phyloP scores from a whole-genome alignment of 306 rosid species.

The Boehmeria nivea region DNA sequence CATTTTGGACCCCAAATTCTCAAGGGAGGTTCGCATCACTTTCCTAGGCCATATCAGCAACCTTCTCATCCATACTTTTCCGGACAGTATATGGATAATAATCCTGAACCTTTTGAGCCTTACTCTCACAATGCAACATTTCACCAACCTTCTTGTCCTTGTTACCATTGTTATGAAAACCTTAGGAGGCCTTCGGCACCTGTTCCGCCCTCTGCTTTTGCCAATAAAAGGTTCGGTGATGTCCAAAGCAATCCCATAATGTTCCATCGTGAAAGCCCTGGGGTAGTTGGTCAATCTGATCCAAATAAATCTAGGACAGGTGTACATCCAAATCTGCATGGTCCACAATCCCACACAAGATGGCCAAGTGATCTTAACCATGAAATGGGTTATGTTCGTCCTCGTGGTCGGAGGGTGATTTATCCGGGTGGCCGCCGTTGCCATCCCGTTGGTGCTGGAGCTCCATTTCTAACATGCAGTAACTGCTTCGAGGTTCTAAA shows the following conservation, averaged over 20 bases:
- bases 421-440: constrained; percentile 41
- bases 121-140: constrained; percentile 43
- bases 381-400: constrained; percentile 35
- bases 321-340: constrained; percentile 42
- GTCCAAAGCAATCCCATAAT: constrained; percentile 45
- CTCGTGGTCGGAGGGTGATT: constrained; percentile 49
- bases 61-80: constrained; percentile 69
- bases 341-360: constrained; percentile 46
- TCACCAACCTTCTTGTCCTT: constrained; percentile 78
- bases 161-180: constrained; percentile 64
- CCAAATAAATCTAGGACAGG: constrained; percentile 45
- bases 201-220: constrained; percentile 41
- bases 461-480: constrained; percentile 80
- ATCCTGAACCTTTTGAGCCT: constrained; percentile 45
- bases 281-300: constrained; percentile 40
- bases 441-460: constrained; percentile 77
- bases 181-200: constrained; percentile 44
- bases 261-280: constrained; percentile 47
- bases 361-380: constrained; percentile 55
- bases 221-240: constrained; percentile 50
- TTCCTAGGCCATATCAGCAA: constrained; percentile 42
- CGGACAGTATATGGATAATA: constrained; percentile 41
- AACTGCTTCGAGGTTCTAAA: constrained; percentile 81
- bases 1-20: constrained; percentile 50
- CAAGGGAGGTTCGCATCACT: constrained; percentile 43